Evolutionary conservation across 2,329 filamentous ascomycete species (phyloP).

Genomic region (Pseudogymnoascus pannorum): DNA sequence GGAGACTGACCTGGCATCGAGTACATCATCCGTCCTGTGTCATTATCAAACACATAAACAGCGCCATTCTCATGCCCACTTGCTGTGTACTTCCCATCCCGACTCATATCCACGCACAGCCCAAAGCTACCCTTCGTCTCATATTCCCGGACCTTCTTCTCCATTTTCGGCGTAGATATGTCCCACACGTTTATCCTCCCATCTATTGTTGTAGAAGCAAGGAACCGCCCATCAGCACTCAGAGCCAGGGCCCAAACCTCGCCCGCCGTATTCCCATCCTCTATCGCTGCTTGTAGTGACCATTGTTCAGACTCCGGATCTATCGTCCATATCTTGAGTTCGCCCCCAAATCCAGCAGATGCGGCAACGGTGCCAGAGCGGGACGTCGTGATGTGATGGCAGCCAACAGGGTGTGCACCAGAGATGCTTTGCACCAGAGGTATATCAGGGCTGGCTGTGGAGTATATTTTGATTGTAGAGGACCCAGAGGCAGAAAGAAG

Average conservation of each 20-base stretch:
- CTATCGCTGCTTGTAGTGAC: constrained; percentile 40
- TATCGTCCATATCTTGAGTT: constrained; percentile 74
- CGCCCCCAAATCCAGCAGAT: constrained; percentile 82
- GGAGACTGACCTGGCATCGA: constrained; percentile 64
- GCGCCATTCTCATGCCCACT: constrained; percentile 89
- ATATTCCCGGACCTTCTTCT: constrained; percentile 68
- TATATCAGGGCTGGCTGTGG: constrained; percentile 63
- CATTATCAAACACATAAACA: constrained; percentile 92
- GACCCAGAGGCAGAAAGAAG: constrained; percentile 81
- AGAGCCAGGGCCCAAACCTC: constrained; percentile 85
- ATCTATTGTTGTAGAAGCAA: constrained; percentile 82
- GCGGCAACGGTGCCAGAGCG: constrained; percentile 64
- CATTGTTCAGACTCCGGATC: constrained; percentile 50
- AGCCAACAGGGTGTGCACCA: constrained; percentile 77
- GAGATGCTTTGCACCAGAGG: constrained; percentile 73
- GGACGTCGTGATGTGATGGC: constrained; percentile 76
- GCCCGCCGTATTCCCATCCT: constrained; percentile 51
- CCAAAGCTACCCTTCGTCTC: constrained; percentile 93
- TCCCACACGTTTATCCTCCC: constrained; percentile 90
- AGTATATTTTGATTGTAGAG: constrained; percentile 73
- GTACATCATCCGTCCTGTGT: constrained; percentile 75
- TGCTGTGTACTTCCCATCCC: constrained; percentile 77
- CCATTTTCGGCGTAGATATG: constrained; percentile 26
- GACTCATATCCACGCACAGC: constrained; percentile 72
- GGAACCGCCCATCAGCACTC: constrained; percentile 72